Base-by-base conservation (phyloP, 331 rosid genomes). In the Rhamnella rubrinervis region DNA sequence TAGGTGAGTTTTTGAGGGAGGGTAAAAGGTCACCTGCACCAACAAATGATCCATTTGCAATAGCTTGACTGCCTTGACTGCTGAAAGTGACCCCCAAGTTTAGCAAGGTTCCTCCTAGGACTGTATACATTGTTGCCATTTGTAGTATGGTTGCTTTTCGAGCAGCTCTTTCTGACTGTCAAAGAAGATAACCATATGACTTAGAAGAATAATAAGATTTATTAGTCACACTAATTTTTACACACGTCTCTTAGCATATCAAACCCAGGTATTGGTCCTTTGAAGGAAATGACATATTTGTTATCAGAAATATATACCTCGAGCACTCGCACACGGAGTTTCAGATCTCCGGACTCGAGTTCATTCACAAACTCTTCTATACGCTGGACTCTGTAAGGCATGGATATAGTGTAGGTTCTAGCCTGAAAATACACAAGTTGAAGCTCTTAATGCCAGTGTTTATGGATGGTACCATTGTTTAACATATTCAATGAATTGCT, bases 381-480 rank as follows among this genome's bases (percentile, higher is more conserved):
- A 60, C 76, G 81, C 80, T 95, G 97, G 71, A 95, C 93, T 84
- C 96, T 87, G 77, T 79, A 95, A 59, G 99, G 99, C 99, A 95
- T 95, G 77, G 99, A 91, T 37, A 95, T 86, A 50, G 99, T 78
- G 71, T 81, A 82, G 71, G 81, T 83, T 89, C 97, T 83, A 14
- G 87, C 98, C 97, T 95, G 75, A 65, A 71, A 77, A 51, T 71
- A 53, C 75, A 62, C 41, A 6, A 71, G 65, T 7, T 17, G 67
- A 63, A 16, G 47, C 37, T 16, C 14, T 73, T 21, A 73, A 67
- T 57, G 26, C 55, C 53, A 73, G 72, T 63, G 26, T 23, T 31
- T 6, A 8, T 16, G n/a, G 57, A 17, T 18, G 8, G 4, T 12
- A 19, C 8, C 16, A 52, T 16, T 8, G 5, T 18, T 52, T 52